Base-by-base conservation (phyloP, 2,329 filamentous ascomycete genomes). In the Ceratocystis diversiconidia region DNA sequence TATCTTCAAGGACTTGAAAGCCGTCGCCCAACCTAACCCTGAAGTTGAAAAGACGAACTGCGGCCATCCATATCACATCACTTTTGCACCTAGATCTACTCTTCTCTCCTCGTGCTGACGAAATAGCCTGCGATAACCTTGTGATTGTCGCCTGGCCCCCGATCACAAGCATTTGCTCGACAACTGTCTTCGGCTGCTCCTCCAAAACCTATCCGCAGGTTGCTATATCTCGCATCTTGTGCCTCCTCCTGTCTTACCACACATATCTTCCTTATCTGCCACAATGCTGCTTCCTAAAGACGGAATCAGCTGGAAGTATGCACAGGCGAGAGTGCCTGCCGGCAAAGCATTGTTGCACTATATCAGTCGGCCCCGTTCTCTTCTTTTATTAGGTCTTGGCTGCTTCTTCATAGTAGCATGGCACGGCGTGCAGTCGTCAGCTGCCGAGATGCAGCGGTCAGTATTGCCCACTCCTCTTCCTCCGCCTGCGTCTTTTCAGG, bases 371-470 rank as follows among this genome's bases (percentile, higher is more conserved):
- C 89, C 90, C 69, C 84, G 90, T 65, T 87, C 95, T 70, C 78
- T 96, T 69, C 77, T 94, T 64, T 82, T 88, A 60, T 76, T 94
- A 68, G 87, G 85, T 63, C 71, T 94, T 63, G 79, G 84, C 36
- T 85, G 87, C 65, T 78, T 90, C 70, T 74, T 95, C 69, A 74
- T 96, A 74, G 80, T 96, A 77, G 75, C 96, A 85, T 97, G 91
- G 90, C 87, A 89, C 74, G 88, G 89, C 69, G 84, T 96, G 71
- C 85, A 86, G 73, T 85, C 83, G 67, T 89, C 89, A 8, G 88
- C 90, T 46, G 85, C 85, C 57, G 90, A 95, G 73, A 90, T 96
- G 85, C 90, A 95, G 80, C 95, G 86, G 92, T 96, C 81, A 71
- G 82, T 69, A 36, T 41, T 60, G 4, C 17, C 22, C 25, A 17